Evolutionary conservation across 345 rosid genomes (phyloP), one percentile per base, ranked within the genome.

Genomic region (Combretum micranthum): DNA sequence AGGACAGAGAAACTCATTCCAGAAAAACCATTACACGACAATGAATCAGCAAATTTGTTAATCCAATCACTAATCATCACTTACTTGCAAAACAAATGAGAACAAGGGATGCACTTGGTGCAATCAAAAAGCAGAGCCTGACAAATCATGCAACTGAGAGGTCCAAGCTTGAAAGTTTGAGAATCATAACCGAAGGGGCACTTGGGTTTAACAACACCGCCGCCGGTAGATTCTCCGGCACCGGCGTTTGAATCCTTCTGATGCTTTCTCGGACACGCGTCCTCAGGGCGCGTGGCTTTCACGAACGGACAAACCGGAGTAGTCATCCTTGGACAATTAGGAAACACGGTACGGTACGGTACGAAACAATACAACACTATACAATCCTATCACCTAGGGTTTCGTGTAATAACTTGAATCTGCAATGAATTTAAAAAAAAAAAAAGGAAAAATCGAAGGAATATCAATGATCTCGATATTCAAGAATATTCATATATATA

Each of bases 101-200:
- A 69, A 25, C 99, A 94, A 59, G 99, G 99, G 62, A 83, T 79
- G 59, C 99, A 94, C 85, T 77, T 83, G 77, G 82, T 65, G 59
- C 70, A 66, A 0, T 87, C 81, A 52, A 80, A 93, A 10, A 93
- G 80, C 54, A 93, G 95, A 15, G 99, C 96, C 55, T 83, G 94
- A 74, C 97, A 93, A 22, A 94, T 44, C 80, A 94, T 57, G 67
- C 99, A 94, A 62, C 99, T 94, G 56, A 90, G 81, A 47, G 99
- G 99, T 19, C 99, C 99, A 54, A 94, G 74, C 80, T 94, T 87
- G 74, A 94, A 94, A 0, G 87, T 80, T 32, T 81, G 86, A 12
- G 97, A 83, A 73, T 87, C 99, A 44, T 85, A 94, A 47, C 99
- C 99, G 45, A 90, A 83, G 0, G 99, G 97, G 52, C 99, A 90